Evolutionary conservation across 2,329 filamentous ascomycete genomes (phyloP).

Genomic region (Colletotrichum phormii): DNA sequence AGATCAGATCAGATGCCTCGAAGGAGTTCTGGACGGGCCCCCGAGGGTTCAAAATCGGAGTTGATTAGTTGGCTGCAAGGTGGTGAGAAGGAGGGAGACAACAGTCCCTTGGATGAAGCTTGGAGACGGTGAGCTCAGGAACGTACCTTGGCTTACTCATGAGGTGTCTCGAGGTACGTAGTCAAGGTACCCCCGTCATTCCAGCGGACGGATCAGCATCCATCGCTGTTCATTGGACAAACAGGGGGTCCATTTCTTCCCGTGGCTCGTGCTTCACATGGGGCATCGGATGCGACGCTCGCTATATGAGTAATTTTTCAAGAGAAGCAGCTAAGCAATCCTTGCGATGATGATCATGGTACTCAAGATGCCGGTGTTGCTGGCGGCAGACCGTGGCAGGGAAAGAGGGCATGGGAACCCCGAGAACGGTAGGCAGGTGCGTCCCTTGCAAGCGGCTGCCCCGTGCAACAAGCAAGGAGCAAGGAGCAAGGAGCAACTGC

Average conservation of each 20-base stretch:
- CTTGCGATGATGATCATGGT: not conserved
- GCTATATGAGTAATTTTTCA: not conserved
- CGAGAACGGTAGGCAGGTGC: conserved; percentile 29
- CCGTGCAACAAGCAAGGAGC: conserved; percentile 13
- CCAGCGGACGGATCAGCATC: not conserved
- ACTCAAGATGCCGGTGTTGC: too few species aligned
- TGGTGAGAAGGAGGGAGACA: not conserved
- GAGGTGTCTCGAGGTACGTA: not conserved
- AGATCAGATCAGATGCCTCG: not conserved
- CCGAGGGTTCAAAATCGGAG: not conserved
- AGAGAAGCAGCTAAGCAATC: not conserved
- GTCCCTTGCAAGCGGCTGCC: conserved; percentile 23
- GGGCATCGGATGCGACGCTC: not conserved
- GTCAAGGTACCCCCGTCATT: not conserved
- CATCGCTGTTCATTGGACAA: not conserved
- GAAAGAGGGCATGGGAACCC: not conserved
- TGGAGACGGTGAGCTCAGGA: not conserved
- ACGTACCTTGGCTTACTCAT: not conserved
- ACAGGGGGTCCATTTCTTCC: not conserved
- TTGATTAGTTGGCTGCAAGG: not conserved
- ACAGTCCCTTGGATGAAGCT: not conserved
- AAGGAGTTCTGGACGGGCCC: not conserved
- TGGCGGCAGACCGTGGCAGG: not conserved
- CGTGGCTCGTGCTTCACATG: not conserved
- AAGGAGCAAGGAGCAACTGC: not conserved